Conservation (phyloP, 2,329 filamentous ascomycete genomes). For the Cladophialophora chaetospira region DNA sequence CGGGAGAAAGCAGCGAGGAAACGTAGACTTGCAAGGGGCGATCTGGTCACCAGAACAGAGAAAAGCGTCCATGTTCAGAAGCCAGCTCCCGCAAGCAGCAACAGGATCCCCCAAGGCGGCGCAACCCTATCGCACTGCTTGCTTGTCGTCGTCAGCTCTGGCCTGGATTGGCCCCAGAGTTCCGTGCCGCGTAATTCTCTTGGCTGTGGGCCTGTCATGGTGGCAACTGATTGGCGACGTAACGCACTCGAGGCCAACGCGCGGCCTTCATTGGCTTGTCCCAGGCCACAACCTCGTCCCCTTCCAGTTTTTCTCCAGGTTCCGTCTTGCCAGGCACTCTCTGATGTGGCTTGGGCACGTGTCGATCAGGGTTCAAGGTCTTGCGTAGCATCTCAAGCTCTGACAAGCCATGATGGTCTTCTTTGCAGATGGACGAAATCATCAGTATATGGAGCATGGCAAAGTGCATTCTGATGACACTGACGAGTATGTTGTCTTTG, state of each 20-base stretch:
- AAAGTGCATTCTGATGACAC: neutral
- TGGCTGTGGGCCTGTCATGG: neutral
- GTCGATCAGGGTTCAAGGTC: too few species aligned
- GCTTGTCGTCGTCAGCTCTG: neutral
- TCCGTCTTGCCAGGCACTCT: too few species aligned
- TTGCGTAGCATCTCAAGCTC: too few species aligned
- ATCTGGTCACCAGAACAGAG: too few species aligned
- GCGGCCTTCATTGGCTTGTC: neutral
- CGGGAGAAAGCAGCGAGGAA: neutral
- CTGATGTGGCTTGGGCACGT: too few species aligned
- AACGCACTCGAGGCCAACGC: neutral
- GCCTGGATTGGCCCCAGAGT: constrained; percentile 1
- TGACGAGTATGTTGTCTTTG: neutral
- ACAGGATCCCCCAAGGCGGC: neutral
- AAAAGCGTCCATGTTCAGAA: too few species aligned
- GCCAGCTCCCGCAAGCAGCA: neutral
- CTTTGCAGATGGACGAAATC: too few species aligned
- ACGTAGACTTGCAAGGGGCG: too few species aligned
- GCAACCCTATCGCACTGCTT: neutral
- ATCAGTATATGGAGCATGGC: too few species aligned
- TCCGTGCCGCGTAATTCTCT: neutral
- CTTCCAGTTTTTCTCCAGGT: neutral
- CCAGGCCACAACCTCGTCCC: neutral
- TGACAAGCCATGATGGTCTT: too few species aligned
- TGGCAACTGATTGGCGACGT: neutral